phyloP scores from a whole-genome alignment of 177 flowering plant genomes.

The Tripterygium wilfordii region DNA sequence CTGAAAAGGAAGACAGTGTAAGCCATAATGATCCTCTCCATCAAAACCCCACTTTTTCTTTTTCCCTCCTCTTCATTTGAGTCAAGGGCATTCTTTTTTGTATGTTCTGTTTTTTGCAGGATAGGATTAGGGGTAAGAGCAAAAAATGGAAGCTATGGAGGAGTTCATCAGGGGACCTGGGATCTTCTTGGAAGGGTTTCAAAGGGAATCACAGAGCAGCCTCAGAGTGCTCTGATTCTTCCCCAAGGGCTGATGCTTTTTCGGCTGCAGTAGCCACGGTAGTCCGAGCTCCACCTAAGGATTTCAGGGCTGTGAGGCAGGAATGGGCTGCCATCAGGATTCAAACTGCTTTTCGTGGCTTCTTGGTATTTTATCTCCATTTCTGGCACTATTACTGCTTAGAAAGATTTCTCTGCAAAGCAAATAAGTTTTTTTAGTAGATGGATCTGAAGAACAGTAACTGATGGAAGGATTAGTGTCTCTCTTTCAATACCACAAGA shows the following conservation, averaged over 20 bases:
- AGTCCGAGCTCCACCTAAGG: slow-evolving; percentile 66
- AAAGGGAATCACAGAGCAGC: slow-evolving; percentile 32
- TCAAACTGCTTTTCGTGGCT: slow-evolving; percentile 84
- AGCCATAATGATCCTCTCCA: no score
- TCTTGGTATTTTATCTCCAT: slow-evolving; percentile 78
- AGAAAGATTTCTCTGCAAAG: no score
- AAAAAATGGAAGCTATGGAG: slow-evolving; percentile 82
- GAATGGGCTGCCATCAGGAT: slow-evolving; percentile 91
- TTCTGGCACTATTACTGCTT: no score
- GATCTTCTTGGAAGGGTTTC: slow-evolving; percentile 30
- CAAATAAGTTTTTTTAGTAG: no score
- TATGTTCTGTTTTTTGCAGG: slow-evolving; percentile 26
- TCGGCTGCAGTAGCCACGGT: slow-evolving; percentile 69
- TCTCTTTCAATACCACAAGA: no score
- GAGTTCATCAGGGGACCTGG: slow-evolving; percentile 47
- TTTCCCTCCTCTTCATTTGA: neutral
- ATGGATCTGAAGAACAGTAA: no score
- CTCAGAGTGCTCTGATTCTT: slow-evolving; percentile 49
- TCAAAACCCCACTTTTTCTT: neutral
- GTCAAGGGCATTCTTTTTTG: neutral
- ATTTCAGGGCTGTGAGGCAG: slow-evolving; percentile 55
- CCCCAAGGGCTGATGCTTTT: slow-evolving; percentile 32
- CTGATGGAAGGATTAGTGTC: no score
- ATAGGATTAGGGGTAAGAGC: slow-evolving; percentile 40
- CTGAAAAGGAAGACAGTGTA: slow-evolving; percentile 49